phyloP scores from a whole-genome alignment of 148 eudicot species.

The Pouteria glomerata region DNA sequence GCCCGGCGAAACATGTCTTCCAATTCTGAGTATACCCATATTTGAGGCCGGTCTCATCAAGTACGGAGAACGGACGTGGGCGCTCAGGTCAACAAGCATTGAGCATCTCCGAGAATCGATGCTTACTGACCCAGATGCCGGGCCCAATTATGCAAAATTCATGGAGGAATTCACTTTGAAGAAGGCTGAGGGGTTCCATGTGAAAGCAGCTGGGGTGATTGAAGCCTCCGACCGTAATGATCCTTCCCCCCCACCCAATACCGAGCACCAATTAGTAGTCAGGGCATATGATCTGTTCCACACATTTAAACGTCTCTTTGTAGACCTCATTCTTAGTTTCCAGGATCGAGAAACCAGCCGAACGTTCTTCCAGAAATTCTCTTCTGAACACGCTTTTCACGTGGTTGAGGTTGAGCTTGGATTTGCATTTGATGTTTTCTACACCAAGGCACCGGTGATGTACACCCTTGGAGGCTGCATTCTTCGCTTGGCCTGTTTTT shows the following conservation, averaged over 20 bases:
- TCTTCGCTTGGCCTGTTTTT: constrained; percentile 16
- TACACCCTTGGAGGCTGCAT: constrained; percentile 18
- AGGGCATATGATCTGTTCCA: constrained; percentile 30
- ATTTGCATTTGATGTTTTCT: constrained; percentile 39
- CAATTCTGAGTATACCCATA: constrained; percentile 21
- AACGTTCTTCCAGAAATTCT: constrained; percentile 13
- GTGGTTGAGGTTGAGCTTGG: constrained; percentile 51
- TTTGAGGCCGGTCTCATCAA: constrained; percentile 33
- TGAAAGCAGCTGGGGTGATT: constrained; percentile 22
- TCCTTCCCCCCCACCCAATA: not conserved
- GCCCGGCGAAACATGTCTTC: constrained; percentile 24
- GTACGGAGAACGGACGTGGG: constrained; percentile 34
- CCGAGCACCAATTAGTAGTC: not conserved
- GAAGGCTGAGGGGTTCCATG: constrained; percentile 38
- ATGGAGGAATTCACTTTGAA: constrained; percentile 45
- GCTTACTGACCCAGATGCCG: constrained; percentile 37
- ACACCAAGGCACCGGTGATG: constrained; percentile 39
- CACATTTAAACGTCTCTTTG: constrained; percentile 46
- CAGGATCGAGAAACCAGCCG: constrained; percentile 35
- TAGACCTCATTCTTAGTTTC: constrained; percentile 46
- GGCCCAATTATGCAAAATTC: constrained; percentile 50
- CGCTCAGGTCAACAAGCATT: constrained; percentile 36
- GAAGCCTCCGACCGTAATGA: constrained; percentile 26
- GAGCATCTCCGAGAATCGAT: constrained; percentile 34
- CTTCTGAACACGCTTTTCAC: constrained; percentile 22